Evolutionary conservation across 208 protist genomes (phyloP), one percentile per base, ranked within the genome.

Genomic region (Wallacemonas rigidus): DNA sequence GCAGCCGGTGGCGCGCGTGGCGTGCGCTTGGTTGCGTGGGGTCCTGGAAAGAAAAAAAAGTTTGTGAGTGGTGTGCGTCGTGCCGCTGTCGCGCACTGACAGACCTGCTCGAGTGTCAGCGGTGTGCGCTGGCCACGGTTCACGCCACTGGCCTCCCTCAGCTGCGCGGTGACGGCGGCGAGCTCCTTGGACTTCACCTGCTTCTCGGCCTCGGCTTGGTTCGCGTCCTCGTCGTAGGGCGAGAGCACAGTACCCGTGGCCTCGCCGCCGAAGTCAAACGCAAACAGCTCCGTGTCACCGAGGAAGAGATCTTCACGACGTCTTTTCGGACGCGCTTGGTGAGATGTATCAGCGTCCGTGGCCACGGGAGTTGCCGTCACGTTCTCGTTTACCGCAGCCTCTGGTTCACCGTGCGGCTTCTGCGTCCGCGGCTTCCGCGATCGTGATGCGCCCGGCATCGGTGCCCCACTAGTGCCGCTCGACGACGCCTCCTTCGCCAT

Each of bases 201-300:
- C 38, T 53, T 51, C 60, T 5, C 43, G 60, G 60, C 60, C n/a
- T 8, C 15, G 4, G 41, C 36, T 26, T 45, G 60, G 57, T 63
- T 63, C 7, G 60, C 60, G 6, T 65, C 60, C 39, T 65, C 60
- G 43, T 65, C 60, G 15, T 65, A 1, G n/a, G 41, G 11, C 12
- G 43, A 45, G 4, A 43, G 67, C 38, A 62, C 74, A 45, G 68
- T 67, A 2, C 61, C 71, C 14, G 51, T 58, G 3, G 58, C 77
- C 36, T 63, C 75, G 2, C 73, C 83, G 41, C 88, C 89, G 77
- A 96, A 96, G 77, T 93, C 87, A 69, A 96, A 96, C 6, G 81
- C 58, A 69, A 96, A 96, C 45, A 84, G 68, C 76, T 96, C 88
- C 40, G 75, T 77, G 12, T 94, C 91, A 7, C 61, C 76, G 11